Base-by-base conservation (phyloP, 352 stramenopile species). In the Pythium sp. region DNA sequence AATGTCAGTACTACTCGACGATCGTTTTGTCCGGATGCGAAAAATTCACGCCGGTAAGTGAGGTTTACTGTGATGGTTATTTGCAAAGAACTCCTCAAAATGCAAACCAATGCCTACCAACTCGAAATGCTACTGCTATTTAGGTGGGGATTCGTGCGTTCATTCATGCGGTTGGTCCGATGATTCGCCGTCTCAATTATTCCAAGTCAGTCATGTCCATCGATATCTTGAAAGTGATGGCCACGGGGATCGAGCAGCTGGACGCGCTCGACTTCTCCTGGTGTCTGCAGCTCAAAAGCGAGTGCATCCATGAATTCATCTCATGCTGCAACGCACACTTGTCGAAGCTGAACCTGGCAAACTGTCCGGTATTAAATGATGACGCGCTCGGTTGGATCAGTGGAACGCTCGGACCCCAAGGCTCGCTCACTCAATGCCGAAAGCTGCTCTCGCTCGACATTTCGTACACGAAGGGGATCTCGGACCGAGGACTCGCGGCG, bases 81-180 rank as follows among this genome's bases (percentile, higher is more conserved):
- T 47, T 47, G 14, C 41, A n/a, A 47, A n/a, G 41, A 47, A 4
- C 41, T 47, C 6, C 41, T 47, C 41, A 47, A 9, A 6, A 47
- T 47, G 14, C 15, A n/a, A n/a, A 5, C 5, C 41, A 47, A 20
- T 47, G 12, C 5, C 28, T 38, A 59, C 26, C 51, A 34, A 24
- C 22, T 59, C 15, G 15, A 7, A 34, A 4, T 53, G 12, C 15
- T 43, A 43, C 3, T 54, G 2, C 12, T 18, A 4, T 60, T n/a
- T 58, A 91, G 82, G 80, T 94, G 46, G 86, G 86, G 0, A 81
- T 92, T 65, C 84, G 86, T 1, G 80, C 84, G 49, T 87, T 94
- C 36, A 80, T 87, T 30, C 82, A 92, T 61, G 75, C 75, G 0
- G 73, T 92, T 24, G 86, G 84, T 2, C 54, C 74, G 6, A 68